Conservation (phyloP, 2,329 filamentous ascomycete genomes). For the Chrysoporthe puriensis region DNA sequence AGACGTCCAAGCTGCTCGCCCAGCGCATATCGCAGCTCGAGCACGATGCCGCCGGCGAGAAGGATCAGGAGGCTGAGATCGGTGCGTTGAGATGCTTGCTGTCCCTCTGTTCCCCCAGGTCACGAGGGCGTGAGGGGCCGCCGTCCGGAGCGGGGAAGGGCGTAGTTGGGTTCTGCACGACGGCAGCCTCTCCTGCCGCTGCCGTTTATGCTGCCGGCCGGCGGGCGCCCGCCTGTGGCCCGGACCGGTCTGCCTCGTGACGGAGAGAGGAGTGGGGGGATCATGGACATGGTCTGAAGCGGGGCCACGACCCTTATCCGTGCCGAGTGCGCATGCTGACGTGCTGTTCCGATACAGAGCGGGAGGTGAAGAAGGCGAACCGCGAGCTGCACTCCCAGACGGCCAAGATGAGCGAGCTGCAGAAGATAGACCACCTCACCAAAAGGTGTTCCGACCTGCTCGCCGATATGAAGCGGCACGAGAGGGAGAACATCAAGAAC, state of each 20-base stretch:
- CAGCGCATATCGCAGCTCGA: slow-evolving; percentile 96
- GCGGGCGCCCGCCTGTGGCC: neutral
- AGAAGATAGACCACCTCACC: slow-evolving; percentile 87
- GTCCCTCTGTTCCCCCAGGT: neutral
- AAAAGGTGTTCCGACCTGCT: slow-evolving; percentile 90
- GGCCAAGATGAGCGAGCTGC: slow-evolving; percentile 88
- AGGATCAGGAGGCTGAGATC: slow-evolving; percentile 94
- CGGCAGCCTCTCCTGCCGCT: neutral
- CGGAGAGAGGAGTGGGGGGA: neutral
- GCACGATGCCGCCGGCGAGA: slow-evolving; percentile 88
- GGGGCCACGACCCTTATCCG: neutral
- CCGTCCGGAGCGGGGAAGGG: neutral
- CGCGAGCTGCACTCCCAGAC: slow-evolving; percentile 87
- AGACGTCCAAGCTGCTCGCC: slow-evolving; percentile 88
- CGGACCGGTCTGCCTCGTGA: neutral
- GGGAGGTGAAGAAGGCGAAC: slow-evolving; percentile 92
- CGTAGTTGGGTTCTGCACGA: neutral
- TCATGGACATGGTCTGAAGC: neutral
- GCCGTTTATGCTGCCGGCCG: neutral
- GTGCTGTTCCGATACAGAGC: slow-evolving; percentile 61
- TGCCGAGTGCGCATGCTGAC: slow-evolving; percentile 29
- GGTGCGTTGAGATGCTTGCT: slow-evolving; percentile 53
- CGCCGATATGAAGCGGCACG: slow-evolving; percentile 92
- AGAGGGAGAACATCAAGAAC: slow-evolving; percentile 92
- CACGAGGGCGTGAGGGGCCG: neutral